A percentile compares a stretch with the other conserved stretches of the same genome.
Evolutionary conservation across 108 stramenopile genomes (phyloP).

Genomic region (Cyclotella kingstonii): DNA sequence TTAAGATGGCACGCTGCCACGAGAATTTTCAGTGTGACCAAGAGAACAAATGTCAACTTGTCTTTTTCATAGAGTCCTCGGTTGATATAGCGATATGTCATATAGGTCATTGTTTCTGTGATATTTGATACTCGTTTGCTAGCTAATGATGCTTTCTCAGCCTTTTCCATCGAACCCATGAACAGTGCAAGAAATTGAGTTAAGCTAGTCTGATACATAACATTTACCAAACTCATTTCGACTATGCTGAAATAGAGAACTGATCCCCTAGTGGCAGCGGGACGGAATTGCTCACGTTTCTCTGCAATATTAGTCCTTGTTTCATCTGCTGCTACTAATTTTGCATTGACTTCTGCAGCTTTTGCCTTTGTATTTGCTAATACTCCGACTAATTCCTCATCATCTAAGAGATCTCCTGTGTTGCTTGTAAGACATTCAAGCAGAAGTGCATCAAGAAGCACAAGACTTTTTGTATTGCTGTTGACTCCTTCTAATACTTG

Average conservation of each 20-base stretch:
- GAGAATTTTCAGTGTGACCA: conserved; percentile 88
- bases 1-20: conserved; percentile 74
- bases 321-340: conserved; percentile 85
- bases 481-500: conserved; percentile 91
- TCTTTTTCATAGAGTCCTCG: conserved; percentile 89
- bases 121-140: conserved; percentile 89
- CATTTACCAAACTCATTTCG: conserved; percentile 84
- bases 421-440: conserved; percentile 85
- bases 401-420: conserved; percentile 84
- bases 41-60: conserved; percentile 86
- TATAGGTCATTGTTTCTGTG: conserved; percentile 91
- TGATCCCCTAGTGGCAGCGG: conserved; percentile 86
- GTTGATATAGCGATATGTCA: conserved; percentile 90
- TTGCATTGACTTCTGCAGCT: conserved; percentile 87
- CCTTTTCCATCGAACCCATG: conserved; percentile 85
- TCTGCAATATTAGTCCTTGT: conserved; percentile 84
- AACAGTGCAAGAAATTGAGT: conserved; percentile 87
- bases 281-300: conserved; percentile 91
- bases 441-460: conserved; percentile 79
- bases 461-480: conserved; percentile 82
- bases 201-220: conserved; percentile 92
- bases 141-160: conserved; percentile 79
- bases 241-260: conserved; percentile 92
- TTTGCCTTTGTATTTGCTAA: conserved; percentile 90
- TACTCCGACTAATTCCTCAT: conserved; percentile 87